Evolutionary conservation across 2,329 filamentous ascomycete genomes (phyloP).

Genomic region (Pseudonectria foliicola): DNA sequence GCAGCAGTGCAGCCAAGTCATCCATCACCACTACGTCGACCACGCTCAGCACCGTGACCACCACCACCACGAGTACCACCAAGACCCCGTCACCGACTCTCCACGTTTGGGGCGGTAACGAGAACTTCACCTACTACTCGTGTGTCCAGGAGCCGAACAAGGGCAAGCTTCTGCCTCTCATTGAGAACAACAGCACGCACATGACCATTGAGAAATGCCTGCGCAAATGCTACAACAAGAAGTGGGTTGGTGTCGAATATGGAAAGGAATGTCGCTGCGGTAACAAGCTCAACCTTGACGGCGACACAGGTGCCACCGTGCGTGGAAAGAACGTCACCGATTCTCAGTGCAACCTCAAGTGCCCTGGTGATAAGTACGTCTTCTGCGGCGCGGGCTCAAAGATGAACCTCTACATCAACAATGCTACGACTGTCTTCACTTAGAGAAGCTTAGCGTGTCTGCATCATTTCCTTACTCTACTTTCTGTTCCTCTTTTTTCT

Average conservation of each 20-base stretch:
- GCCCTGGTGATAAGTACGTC: conserved; percentile 26
- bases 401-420: conserved; percentile 27
- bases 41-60: conserved; percentile 1
- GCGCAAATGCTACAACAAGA: conserved; percentile 26
- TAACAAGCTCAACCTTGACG: conserved; percentile 22
- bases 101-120: conserved; percentile 25
- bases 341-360: conserved; percentile 25
- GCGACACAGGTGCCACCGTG: conserved; percentile 10
- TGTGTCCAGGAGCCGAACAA: conserved; percentile 28
- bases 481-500: neutral
- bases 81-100: conserved; percentile 20
- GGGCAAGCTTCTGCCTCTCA: conserved; percentile 27
- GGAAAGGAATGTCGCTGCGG: conserved; percentile 33
- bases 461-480: conserved; percentile 1
- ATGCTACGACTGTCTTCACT: neutral
- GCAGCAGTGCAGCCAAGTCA: neutral
- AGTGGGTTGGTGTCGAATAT: conserved; percentile 31
- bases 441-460: neutral
- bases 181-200: conserved; percentile 13
- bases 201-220: conserved; percentile 30
- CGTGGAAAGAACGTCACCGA: conserved; percentile 24
- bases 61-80: conserved; percentile 7
- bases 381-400: conserved; percentile 25
- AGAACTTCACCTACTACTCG: conserved; percentile 31
- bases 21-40: conserved; percentile 2